Percentiles rank a stretch among this genome's conserved stretches.
Evolutionary conservation across 176 grass and related monocot species (phyloP).

Genomic region (Bonia amplexicaulis): DNA sequence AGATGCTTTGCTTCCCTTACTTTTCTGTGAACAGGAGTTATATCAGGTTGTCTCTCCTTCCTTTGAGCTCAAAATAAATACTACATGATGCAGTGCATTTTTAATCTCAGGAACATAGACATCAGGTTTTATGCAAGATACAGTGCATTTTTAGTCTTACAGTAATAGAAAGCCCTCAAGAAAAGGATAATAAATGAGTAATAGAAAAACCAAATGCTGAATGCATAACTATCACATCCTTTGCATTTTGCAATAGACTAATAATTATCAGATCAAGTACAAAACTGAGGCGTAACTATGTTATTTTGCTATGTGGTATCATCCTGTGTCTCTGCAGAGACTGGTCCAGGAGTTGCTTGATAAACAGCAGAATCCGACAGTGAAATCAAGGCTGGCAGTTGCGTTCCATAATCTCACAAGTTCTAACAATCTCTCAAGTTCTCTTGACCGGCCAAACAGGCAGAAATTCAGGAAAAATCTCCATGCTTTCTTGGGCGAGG

Average conservation of each 20-base stretch:
- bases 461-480: slow-evolving; percentile 93
- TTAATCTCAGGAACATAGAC: not conserved
- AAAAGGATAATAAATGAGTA: not conserved
- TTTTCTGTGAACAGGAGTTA: slow-evolving; percentile 80
- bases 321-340: slow-evolving; percentile 38
- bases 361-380: slow-evolving; percentile 54
- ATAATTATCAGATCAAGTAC: not conserved
- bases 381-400: slow-evolving; percentile 71
- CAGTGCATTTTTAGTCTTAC: not conserved
- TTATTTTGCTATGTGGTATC: slow-evolving; percentile 6
- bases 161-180: not conserved
- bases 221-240: not conserved
- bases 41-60: slow-evolving; percentile 57
- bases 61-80: not conserved
- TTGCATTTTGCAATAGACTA: not conserved
- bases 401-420: slow-evolving; percentile 81
- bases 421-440: slow-evolving; percentile 64
- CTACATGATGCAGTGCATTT: not conserved
- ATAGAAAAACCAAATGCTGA: not conserved
- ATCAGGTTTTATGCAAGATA: not conserved
- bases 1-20: slow-evolving; percentile 84
- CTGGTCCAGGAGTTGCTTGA: slow-evolving; percentile 80
- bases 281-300: not conserved
- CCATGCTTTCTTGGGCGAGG: slow-evolving; percentile 61
- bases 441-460: slow-evolving; percentile 69